Conservation (phyloP, 306 rosid species). For the Benincasa hispida region DNA sequence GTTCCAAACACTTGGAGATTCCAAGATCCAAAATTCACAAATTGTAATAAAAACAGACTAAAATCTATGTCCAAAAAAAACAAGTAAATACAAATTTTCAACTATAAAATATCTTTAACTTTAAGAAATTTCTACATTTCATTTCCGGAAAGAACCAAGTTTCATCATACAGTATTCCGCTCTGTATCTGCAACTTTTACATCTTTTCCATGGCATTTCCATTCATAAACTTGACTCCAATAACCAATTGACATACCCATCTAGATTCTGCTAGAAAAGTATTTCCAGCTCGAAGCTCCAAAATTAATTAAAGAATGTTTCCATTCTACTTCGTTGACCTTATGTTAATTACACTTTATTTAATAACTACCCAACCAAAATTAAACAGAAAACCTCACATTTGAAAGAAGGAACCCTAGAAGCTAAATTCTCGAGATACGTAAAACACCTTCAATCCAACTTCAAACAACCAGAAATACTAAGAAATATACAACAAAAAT, state of each 20-base stretch:
- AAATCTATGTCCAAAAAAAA: background rate
- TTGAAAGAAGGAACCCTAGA: conserved; percentile 39
- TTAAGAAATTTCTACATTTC: background rate
- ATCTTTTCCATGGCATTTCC: background rate
- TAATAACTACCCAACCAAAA: background rate
- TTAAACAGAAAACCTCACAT: conserved; percentile 15
- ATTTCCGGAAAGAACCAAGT: background rate
- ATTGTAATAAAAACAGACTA: background rate
- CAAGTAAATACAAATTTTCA: background rate
- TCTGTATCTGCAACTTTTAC: background rate
- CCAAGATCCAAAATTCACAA: background rate
- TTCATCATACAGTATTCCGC: background rate
- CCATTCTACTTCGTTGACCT: conserved; percentile 4
- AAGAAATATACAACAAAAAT: background rate
- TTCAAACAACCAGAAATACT: conserved; percentile 2
- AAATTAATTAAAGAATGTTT: background rate
- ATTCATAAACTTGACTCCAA: background rate
- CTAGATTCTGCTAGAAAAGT: background rate
- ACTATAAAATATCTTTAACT: background rate
- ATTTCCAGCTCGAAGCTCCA: conserved; percentile 6
- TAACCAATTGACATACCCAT: conserved; percentile 3
- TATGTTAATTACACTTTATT: background rate
- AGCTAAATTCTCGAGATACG: conserved; percentile 16
- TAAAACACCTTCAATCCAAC: conserved; percentile 4
- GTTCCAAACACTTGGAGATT: background rate